Conservation (phyloP, 495 filamentous ascomycete species). For the Corynascus novoguineensis region DNA sequence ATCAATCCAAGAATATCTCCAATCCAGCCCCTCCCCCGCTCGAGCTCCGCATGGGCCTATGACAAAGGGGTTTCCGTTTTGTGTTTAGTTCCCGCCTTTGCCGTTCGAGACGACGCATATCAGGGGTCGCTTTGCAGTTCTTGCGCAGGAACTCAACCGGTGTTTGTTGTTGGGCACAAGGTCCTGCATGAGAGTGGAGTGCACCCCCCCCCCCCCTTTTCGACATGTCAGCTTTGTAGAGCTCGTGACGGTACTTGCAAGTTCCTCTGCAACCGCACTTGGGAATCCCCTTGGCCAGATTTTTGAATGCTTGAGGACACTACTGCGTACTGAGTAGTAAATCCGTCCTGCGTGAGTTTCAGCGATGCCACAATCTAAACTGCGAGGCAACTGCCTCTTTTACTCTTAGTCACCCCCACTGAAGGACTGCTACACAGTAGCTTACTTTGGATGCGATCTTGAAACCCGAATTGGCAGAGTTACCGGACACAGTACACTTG, state of each 20-base stretch:
- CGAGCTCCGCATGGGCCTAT: neutral
- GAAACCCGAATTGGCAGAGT: too few relatives aligned
- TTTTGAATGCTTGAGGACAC: too few relatives aligned
- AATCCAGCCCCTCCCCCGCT: slow-evolving; percentile 7
- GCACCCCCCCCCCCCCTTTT: too few relatives aligned
- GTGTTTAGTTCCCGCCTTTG: slow-evolving; percentile 15
- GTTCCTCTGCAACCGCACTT: slow-evolving; percentile 3
- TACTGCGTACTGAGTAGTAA: too few relatives aligned
- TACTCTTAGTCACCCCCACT: neutral
- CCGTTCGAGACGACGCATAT: slow-evolving; percentile 3
- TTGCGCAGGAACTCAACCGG: neutral
- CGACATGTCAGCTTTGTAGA: slow-evolving; percentile 4
- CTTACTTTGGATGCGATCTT: too few relatives aligned
- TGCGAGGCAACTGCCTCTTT: too few relatives aligned
- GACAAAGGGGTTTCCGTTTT: slow-evolving; percentile 21
- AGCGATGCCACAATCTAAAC: too few relatives aligned
- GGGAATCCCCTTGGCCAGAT: neutral
- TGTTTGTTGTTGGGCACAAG: neutral
- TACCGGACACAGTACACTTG: neutral
- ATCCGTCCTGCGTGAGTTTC: too few relatives aligned
- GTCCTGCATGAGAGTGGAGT: slow-evolving; percentile 12
- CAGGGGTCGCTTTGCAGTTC: neutral
- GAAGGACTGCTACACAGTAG: too few relatives aligned
- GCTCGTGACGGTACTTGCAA: slow-evolving; percentile 17
- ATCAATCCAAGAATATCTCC: slow-evolving; percentile 4